phyloP scores from a whole-genome alignment of 2,329 filamentous ascomycete species.

The Sclerotinia borealis region DNA sequence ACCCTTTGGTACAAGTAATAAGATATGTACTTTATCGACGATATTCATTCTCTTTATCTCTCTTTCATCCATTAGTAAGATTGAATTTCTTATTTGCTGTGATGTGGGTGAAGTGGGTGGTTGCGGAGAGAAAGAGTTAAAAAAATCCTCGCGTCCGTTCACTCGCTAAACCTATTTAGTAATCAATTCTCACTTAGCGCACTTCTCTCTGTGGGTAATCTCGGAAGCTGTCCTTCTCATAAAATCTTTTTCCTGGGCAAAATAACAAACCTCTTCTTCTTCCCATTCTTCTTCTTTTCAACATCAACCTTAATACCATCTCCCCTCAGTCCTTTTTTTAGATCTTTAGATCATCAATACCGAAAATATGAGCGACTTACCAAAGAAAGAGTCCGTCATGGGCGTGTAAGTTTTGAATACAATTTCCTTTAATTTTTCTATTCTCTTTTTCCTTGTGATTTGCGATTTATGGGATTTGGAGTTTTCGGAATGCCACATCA shows the following conservation, averaged over 20 bases:
- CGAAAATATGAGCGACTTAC: slow-evolving; percentile 42
- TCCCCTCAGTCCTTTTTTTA: slow-evolving; percentile 55
- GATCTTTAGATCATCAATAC: slow-evolving; percentile 36
- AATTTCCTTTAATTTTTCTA: background rate
- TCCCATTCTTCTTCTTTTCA: slow-evolving; percentile 21
- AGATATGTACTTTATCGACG: background rate
- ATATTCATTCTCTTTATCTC: background rate
- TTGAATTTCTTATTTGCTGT: too few relatives aligned
- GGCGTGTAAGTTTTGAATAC: slow-evolving; percentile 54
- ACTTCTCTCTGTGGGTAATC: slow-evolving; percentile 13
- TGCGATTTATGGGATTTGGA: slow-evolving; percentile 23
- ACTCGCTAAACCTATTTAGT: background rate
- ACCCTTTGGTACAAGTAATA: too few relatives aligned
- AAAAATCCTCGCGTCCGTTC: slow-evolving; percentile 7
- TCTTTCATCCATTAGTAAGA: too few relatives aligned
- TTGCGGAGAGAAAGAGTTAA: background rate
- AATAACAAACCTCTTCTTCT: slow-evolving; percentile 19
- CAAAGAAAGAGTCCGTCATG: slow-evolving; percentile 52
- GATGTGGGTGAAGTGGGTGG: too few relatives aligned
- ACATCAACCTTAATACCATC: slow-evolving; percentile 38
- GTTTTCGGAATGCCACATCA: background rate
- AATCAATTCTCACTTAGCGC: background rate
- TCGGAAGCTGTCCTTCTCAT: slow-evolving; percentile 17
- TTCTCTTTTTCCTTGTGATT: slow-evolving; percentile 11
- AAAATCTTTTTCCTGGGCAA: slow-evolving; percentile 22